Percentiles rank a stretch among this genome's conserved stretches.
These are phyloP conservation scores for Zasmidium cellare DNA, from an alignment of 2,329 filamentous ascomycete genomes.

Conservation along the genomic window DNA sequence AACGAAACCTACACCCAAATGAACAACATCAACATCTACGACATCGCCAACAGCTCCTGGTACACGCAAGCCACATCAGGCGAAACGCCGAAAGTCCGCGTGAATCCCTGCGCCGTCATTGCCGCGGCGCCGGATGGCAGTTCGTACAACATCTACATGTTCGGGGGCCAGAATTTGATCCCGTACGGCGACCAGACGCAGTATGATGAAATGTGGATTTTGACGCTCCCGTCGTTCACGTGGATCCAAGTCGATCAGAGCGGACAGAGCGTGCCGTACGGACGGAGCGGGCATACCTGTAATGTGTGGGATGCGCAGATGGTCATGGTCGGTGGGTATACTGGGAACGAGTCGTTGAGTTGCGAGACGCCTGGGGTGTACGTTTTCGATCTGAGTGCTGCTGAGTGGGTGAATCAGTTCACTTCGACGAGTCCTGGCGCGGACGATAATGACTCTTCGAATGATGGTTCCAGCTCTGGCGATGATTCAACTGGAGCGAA, in stretches of 20 bases:
- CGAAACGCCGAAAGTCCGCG: conserved; percentile 59
- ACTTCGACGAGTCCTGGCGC: conserved; percentile 60
- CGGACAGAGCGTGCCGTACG: conserved; percentile 51
- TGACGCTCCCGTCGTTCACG: conserved; percentile 77
- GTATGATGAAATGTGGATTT: conserved; percentile 75
- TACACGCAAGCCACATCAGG: conserved; percentile 70
- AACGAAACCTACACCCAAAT: conserved; percentile 62
- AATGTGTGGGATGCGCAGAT: conserved; percentile 79
- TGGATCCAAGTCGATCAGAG: conserved; percentile 68
- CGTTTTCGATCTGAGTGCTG: conserved; percentile 72
- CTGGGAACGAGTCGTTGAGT: conserved; percentile 54
- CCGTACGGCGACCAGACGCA: conserved; percentile 60
- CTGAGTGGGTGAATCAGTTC: conserved; percentile 70
- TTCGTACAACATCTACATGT: conserved; percentile 76
- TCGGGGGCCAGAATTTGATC: conserved; percentile 71
- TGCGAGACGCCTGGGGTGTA: conserved; percentile 72
- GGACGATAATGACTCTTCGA: conserved; percentile 19
- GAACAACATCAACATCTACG: conserved; percentile 76
- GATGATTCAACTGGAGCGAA: conserved; percentile 11
- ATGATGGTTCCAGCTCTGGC: conserved; percentile 4
- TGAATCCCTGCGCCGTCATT: conserved; percentile 70
- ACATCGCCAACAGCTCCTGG: conserved; percentile 69
- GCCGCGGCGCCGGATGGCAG: conserved; percentile 64
- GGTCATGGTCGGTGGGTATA: conserved; percentile 72
- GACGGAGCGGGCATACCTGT: conserved; percentile 72